Conservation (phyloP, 2,329 filamentous ascomycete species). For the Verticillium isaacii region DNA sequence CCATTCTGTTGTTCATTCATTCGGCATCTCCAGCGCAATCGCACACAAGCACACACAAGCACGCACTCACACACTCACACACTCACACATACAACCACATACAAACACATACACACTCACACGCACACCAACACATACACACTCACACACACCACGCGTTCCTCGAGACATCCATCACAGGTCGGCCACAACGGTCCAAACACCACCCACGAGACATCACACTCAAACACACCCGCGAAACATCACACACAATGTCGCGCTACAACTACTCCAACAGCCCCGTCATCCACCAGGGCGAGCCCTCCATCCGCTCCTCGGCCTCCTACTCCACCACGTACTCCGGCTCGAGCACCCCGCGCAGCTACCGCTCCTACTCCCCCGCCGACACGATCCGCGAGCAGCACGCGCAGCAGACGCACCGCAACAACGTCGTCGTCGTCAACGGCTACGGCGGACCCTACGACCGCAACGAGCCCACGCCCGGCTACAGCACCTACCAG, state of each 20-base stretch:
- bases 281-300: conserved; percentile 26
- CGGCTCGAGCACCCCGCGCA: conserved; percentile 18
- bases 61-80: neutral
- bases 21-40: too few relatives aligned
- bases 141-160: neutral
- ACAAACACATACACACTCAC: neutral
- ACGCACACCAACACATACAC: neutral
- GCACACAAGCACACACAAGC: too few relatives aligned
- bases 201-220: neutral
- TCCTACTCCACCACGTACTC: conserved; percentile 20
- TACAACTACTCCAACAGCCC: conserved; percentile 15
- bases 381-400: conserved; percentile 22
- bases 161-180: neutral
- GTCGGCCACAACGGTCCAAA: neutral
- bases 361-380: conserved; percentile 24
- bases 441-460: conserved; percentile 24
- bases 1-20: too few relatives aligned
- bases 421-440: conserved; percentile 23
- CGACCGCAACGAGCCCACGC: conserved; percentile 24
- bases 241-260: conserved; percentile 12
- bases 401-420: conserved; percentile 13
- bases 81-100: neutral
- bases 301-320: conserved; percentile 21
- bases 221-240: neutral
- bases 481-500: conserved; percentile 14